Evolutionary conservation across 208 protist genomes (phyloP), one percentile per base, ranked within the genome.

Genomic region (Acanthamoeba triangularis): DNA sequence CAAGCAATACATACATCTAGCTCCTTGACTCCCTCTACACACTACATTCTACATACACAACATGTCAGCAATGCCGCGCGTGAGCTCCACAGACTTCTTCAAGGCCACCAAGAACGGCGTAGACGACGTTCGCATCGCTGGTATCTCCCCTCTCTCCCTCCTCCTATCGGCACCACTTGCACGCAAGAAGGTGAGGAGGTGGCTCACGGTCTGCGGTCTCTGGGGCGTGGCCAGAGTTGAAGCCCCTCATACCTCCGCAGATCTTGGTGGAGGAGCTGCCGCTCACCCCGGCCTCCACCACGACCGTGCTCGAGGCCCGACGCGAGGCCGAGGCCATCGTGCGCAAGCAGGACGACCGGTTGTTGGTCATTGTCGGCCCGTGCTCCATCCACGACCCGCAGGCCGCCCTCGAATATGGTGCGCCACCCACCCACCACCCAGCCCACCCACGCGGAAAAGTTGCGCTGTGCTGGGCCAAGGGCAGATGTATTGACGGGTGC

Each of bases 301-400:
- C 47, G 3, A 97, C 96, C 25, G 96, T 98, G 35, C 41, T 80
- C 20, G 54, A 90, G 25, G 96, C 93, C 37, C 65, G 94, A 35
- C 59, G 65, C 8, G 67, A 74, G 37, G 80, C 85, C 44, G 94
- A 91, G 59, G 94, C 35, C 76, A 94, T 96, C 61, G 33, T 96
- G 49, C 41, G 52, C n/a, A 13, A 30, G 47, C 61, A 87, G 44
- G 96, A 97, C 74, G 96, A 98, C 78, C 33, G 97, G 20, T 93
- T 98, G 18, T 35, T 98, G 20, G 97, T 98, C 56, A 87, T 98
- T 18, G 95, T 98, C n/a, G 98, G 98, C 8, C 98, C 98, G 18
- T 98, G 98, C 87, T 97, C 96, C 37, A 98, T 98, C 33, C 98
- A 98, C 90, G 98, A 98, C 95, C 35, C 94, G 16, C 91, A 95